A percentile compares a stretch with the other conserved stretches of the same genome.
phyloP scores from a whole-genome alignment of 2,329 filamentous ascomycete species.

The Helotiales sp. region DNA sequence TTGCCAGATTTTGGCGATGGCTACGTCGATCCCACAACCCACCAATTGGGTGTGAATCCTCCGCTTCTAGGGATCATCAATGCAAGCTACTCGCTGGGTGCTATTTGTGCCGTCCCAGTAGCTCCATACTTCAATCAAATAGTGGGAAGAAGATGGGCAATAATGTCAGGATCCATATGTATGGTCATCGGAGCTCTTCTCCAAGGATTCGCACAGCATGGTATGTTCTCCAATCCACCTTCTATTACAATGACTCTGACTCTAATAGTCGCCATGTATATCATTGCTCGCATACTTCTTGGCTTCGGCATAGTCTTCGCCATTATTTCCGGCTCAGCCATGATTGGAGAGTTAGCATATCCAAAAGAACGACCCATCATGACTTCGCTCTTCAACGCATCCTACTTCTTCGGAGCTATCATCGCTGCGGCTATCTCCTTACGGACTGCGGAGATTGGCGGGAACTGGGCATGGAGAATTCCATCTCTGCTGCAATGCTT shows the following conservation, averaged over 20 bases:
- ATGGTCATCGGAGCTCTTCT: constrained; percentile 56
- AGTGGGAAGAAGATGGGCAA: constrained; percentile 53
- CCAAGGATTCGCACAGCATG: constrained; percentile 44
- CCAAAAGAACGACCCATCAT: constrained; percentile 53
- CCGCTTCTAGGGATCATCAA: constrained; percentile 16
- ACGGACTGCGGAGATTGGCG: constrained; percentile 43
- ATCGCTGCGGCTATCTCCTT: constrained; percentile 44
- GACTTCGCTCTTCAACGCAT: constrained; percentile 55
- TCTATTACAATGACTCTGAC: neutral
- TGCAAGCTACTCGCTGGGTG: constrained; percentile 55
- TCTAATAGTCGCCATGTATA: constrained; percentile 47
- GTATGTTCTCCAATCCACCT: neutral
- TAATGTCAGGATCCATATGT: constrained; percentile 53
- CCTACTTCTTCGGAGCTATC: constrained; percentile 49
- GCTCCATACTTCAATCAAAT: constrained; percentile 51
- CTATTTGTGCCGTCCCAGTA: constrained; percentile 53
- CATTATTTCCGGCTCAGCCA: constrained; percentile 51
- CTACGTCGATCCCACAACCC: constrained; percentile 1
- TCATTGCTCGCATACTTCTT: constrained; percentile 52
- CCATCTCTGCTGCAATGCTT: constrained; percentile 42
- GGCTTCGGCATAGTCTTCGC: constrained; percentile 53
- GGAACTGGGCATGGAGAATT: constrained; percentile 42
- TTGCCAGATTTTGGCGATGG: constrained; percentile 6
- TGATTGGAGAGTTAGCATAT: constrained; percentile 55
- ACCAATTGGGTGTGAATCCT: neutral